These are phyloP conservation scores for Cucurbita pepo DNA, from an alignment of 306 rosid genomes.

Conservation along the genomic window DNA sequence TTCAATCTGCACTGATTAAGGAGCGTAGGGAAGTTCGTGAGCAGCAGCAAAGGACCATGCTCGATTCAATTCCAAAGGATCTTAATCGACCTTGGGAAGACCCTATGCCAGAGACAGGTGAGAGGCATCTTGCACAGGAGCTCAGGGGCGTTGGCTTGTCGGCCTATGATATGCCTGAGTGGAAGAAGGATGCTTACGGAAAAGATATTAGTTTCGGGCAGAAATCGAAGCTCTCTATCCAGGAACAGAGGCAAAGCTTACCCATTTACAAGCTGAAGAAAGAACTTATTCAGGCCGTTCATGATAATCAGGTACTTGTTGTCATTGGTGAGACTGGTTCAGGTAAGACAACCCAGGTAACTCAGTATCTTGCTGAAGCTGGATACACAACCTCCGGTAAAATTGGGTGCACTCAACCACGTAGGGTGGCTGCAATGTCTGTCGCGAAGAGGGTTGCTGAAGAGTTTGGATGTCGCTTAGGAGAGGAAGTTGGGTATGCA, in stretches of 20 bases:
- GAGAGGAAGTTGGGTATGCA: conserved; percentile 86
- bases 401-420: conserved; percentile 90
- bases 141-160: conserved; percentile 84
- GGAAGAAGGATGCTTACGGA: conserved; percentile 93
- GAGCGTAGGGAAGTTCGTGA: conserved; percentile 89
- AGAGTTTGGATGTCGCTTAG: conserved; percentile 75
- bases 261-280: conserved; percentile 76
- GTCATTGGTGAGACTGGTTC: conserved; percentile 93
- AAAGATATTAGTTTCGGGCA: conserved; percentile 73
- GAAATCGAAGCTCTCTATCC: conserved; percentile 78
- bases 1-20: conserved; percentile 78
- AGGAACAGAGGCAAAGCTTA: conserved; percentile 65
- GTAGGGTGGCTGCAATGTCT: conserved; percentile 83
- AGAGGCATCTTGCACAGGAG: conserved; percentile 87
- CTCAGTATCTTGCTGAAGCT: conserved; percentile 81
- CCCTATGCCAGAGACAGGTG: conserved; percentile 84
- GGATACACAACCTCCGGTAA: conserved; percentile 64
- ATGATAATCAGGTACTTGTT: conserved; percentile 63
- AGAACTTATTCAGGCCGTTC: conserved; percentile 67
- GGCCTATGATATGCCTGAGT: conserved; percentile 80
- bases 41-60: conserved; percentile 80
- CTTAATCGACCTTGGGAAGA: conserved; percentile 97
- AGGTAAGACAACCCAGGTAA: conserved; percentile 85
- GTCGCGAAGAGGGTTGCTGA: conserved; percentile 89
- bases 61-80: conserved; percentile 83